Evolutionary conservation across 139 green algal genomes (phyloP), one percentile per base, ranked within the genome.

Genomic region (Pseudopediastrum boryanum): DNA sequence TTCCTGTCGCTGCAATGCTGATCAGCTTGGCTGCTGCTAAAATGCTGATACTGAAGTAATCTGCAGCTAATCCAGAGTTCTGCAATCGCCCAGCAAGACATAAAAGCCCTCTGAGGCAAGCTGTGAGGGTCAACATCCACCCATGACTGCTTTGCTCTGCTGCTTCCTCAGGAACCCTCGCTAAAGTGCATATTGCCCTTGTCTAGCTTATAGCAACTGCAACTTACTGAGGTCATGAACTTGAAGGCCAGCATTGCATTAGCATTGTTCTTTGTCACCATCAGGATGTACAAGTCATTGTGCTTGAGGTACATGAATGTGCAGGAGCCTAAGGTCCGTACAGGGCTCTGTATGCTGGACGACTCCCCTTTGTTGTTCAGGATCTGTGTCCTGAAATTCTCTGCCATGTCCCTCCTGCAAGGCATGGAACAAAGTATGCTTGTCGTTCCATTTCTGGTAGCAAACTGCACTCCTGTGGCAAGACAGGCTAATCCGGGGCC

Each of bases 211-310:
- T n/a, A n/a, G n/a, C n/a, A n/a, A n/a, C n/a, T n/a, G 29, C 4
- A 19, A 72, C 84, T 80, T 64, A 98, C 92, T 75, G 90, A 90
- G 9, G 81, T 89, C 77, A 99, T 92, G 83, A 98, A 98, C 61
- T 93, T 92, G 83, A 99, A 94, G 27, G 90, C 83, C 72, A 96
- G 81, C 88, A 96, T 95, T 2, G 89, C 95, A 81, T 99, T 99
- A 42, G 89, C 83, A 84, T 99, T 99, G 77, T 76, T 90, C 54
- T 85, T 90, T 23, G 94, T 95, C 36, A 98, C 85, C n/a, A 88
- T 91, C 64, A 99, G 76, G 41, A 99, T 88, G 85, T 98, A 99
- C 0, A 99, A 87, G 71, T 99, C 94, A 44, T 80, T 85, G 67
- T 92, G 78, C 8, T 94, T 86, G 72, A 97, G 85, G 86, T 97